These are phyloP conservation scores for Solanum virginianum DNA, from an alignment of 257 asterid species.

Conservation along the genomic window DNA sequence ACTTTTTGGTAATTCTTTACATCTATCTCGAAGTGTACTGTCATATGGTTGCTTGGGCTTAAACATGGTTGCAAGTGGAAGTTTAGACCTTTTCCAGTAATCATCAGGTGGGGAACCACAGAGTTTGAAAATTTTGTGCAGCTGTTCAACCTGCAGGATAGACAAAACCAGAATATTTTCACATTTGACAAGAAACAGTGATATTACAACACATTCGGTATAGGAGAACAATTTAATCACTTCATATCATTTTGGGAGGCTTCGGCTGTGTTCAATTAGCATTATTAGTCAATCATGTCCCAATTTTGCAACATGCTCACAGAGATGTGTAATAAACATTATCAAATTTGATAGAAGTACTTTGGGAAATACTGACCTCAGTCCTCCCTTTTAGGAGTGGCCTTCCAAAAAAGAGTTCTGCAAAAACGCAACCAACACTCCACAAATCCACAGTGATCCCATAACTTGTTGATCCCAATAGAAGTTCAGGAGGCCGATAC, in stretches of 20 bases:
- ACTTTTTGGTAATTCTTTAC: conserved; percentile 63
- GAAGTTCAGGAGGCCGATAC: conserved; percentile 98
- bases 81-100: conserved; percentile 60
- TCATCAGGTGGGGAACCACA: conserved; percentile 83
- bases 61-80: conserved; percentile 77
- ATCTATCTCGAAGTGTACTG: conserved; percentile 62
- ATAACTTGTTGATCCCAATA: conserved; percentile 69
- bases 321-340: not conserved
- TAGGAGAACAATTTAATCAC: not conserved
- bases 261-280: not conserved
- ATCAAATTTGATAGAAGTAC: not conserved
- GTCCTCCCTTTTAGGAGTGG: conserved; percentile 92
- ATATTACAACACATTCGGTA: not conserved
- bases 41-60: conserved; percentile 84
- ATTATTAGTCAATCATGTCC: not conserved
- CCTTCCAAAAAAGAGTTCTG: conserved; percentile 78
- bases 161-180: not conserved
- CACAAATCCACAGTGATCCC: conserved; percentile 77
- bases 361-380: conserved; percentile 34
- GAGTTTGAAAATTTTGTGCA: conserved; percentile 83
- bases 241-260: not conserved
- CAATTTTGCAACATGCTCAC: not conserved
- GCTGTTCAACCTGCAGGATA: conserved; percentile 64
- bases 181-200: not conserved
- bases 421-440: conserved; percentile 95